These are phyloP conservation scores for Colletotrichum caudatum DNA, from an alignment of 2,329 filamentous ascomycete species.

Conservation along the genomic window DNA sequence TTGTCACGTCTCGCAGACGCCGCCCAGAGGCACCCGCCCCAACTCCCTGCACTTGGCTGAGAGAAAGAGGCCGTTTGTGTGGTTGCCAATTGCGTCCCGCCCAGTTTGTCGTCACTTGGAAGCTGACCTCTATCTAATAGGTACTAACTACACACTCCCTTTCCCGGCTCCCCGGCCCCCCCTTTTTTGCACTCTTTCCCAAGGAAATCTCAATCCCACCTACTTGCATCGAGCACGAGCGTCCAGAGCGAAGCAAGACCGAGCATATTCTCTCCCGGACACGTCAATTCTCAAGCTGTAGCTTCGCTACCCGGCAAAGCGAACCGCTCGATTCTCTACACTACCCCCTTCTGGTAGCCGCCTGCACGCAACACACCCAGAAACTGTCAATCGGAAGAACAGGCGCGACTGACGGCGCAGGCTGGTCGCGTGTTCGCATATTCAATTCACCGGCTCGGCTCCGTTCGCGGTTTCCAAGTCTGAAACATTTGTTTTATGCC, in stretches of 20 bases:
- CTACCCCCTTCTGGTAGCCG: constrained; percentile 8
- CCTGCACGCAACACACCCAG: constrained; percentile 13
- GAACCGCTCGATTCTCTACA: neutral
- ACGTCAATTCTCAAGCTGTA: neutral
- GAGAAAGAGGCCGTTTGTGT: constrained; percentile 17
- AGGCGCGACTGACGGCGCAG: constrained; percentile 33
- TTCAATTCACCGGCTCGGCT: constrained; percentile 12
- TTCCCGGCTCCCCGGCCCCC: constrained; percentile 13
- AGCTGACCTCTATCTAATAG: constrained; percentile 25
- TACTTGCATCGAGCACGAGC: constrained; percentile 4
- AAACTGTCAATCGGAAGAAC: neutral
- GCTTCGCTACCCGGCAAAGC: constrained; percentile 1
- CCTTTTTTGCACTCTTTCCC: constrained; percentile 29
- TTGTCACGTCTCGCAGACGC: constrained; percentile 30
- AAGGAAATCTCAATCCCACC: constrained; percentile 8
- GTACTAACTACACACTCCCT: constrained; percentile 31
- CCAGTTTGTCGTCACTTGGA: constrained; percentile 22
- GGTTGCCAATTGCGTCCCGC: constrained; percentile 21
- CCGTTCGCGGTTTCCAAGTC: constrained; percentile 34
- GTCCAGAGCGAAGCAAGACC: neutral
- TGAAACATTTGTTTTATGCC: constrained; percentile 40
- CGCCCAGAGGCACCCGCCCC: constrained; percentile 17
- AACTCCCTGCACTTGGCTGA: constrained; percentile 24
- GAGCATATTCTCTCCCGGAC: neutral
- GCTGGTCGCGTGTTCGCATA: constrained; percentile 26